phyloP scores from a whole-genome alignment of 345 rosid species.

The thale cress (Arabidopsis thaliana) region TAIR10.1 NC_003076.8:22555001-22555500 shows the following conservation, averaged over 20 bases:
- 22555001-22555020: slow-evolving; percentile 97
- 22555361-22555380: slow-evolving; percentile 69
- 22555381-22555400: slow-evolving; percentile 89
- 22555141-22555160: slow-evolving; percentile 75
- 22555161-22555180: slow-evolving; percentile 93
- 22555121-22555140: slow-evolving; percentile 90
- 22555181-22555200: slow-evolving; percentile 85
- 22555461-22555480: slow-evolving; percentile 60
- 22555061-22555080: slow-evolving; percentile 85
- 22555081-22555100: slow-evolving; percentile 78
- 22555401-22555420: slow-evolving; percentile 97
- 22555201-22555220: slow-evolving; percentile 95
- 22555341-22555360: slow-evolving; percentile 72
- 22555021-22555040: slow-evolving; percentile 96
- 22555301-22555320: slow-evolving; percentile 85
- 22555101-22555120: slow-evolving; percentile 94
- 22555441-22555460: slow-evolving; percentile 80
- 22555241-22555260: slow-evolving; percentile 81
- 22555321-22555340: slow-evolving; percentile 81
- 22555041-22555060: slow-evolving; percentile 89
- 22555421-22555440: slow-evolving; percentile 83
- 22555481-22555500: slow-evolving; percentile 38
- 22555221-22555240: slow-evolving; percentile 97
- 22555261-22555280: slow-evolving; percentile 81
- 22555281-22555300: slow-evolving; percentile 81